These are phyloP conservation scores for Fusarium equiseti DNA, from an alignment of 2,329 filamentous ascomycete species.

Conservation along the genomic window DNA sequence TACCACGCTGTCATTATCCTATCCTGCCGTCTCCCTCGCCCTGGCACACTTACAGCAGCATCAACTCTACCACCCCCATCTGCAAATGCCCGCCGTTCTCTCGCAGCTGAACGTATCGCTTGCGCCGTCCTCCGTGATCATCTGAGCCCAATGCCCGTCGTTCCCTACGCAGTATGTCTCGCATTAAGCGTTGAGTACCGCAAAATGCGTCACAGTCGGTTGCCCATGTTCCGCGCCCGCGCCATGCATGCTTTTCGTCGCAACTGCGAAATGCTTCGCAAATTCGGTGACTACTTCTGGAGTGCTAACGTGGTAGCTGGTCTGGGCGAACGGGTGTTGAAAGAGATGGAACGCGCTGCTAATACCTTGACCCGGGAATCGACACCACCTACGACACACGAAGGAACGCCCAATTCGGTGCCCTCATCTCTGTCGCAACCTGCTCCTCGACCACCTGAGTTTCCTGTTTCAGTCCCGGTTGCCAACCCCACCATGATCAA, in stretches of 20 bases:
- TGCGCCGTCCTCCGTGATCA: slow-evolving; percentile 65
- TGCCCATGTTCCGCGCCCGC: slow-evolving; percentile 69
- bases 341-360: slow-evolving; percentile 68
- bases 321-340: slow-evolving; percentile 66
- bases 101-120: slow-evolving; percentile 69
- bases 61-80: slow-evolving; percentile 60
- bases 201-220: slow-evolving; percentile 71
- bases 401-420: slow-evolving; percentile 39
- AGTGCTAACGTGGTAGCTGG: slow-evolving; percentile 66
- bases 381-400: slow-evolving; percentile 44
- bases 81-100: slow-evolving; percentile 68
- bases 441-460: slow-evolving; percentile 27
- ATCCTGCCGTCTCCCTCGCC: slow-evolving; percentile 66
- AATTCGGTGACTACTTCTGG: slow-evolving; percentile 69
- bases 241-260: slow-evolving; percentile 66
- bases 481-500: slow-evolving; percentile 47
- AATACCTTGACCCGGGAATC: slow-evolving; percentile 57
- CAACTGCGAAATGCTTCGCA: slow-evolving; percentile 65
- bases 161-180: slow-evolving; percentile 72
- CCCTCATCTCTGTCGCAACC: slow-evolving; percentile 29
- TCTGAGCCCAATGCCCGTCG: slow-evolving; percentile 66
- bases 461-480: slow-evolving; percentile 22
- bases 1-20: slow-evolving; percentile 74
- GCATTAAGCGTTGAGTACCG: slow-evolving; percentile 72
- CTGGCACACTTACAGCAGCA: slow-evolving; percentile 55